Evolutionary conservation across 2,329 filamentous ascomycete genomes (phyloP), one percentile per base, ranked within the genome.

Genomic region (Epichloe typhina): DNA sequence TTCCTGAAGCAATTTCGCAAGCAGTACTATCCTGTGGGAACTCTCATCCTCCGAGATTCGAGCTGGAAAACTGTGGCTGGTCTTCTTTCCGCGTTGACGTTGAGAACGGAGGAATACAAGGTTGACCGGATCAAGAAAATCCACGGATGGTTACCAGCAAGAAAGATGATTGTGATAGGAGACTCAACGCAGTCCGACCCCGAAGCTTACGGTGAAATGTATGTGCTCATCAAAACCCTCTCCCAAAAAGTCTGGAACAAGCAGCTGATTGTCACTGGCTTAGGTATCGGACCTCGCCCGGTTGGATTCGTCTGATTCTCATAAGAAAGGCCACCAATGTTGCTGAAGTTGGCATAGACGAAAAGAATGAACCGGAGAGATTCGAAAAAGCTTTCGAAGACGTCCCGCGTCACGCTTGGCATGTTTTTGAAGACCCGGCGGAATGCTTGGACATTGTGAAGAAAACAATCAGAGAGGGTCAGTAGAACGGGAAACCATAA

Each of bases 111-210:
- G 64, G 79, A 83, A 53, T 97, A 96, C 74, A 97, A 97, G 67
- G 78, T 85, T 11, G 79, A 83, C 52, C 81, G 85, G 17, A 88
- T 95, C 66, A 74, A 77, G 52, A 88, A 88, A 68, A 79, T 97
- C 26, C 77, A 88, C 57, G 66, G 69, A 1, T 93, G 86, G 86
- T 74, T 96, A 46, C 91, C 91, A 0, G 75, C 76, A 58, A 75
- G 86, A 53, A 86, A 84, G 59, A 83, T 95, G 69, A 79, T 97
- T 55, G 83, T 83, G 57, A 82, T 97, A 56, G 91, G 91, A 1
- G 91, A 97, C 67, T 91, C 84, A 39, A 96, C 90, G 0, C 91
- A 96, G 67, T 84, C 80, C 26, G 91, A 97, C 59, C 90, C 91
- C 0, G 91, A 97, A 64, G 80, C 87, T 0, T 97, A 96, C 62